Percentiles rank a stretch among this genome's conserved stretches.
Conservation (phyloP, 192 early-diverging fungal genomes). For the Hyaloraphidium curvatum region DNA sequence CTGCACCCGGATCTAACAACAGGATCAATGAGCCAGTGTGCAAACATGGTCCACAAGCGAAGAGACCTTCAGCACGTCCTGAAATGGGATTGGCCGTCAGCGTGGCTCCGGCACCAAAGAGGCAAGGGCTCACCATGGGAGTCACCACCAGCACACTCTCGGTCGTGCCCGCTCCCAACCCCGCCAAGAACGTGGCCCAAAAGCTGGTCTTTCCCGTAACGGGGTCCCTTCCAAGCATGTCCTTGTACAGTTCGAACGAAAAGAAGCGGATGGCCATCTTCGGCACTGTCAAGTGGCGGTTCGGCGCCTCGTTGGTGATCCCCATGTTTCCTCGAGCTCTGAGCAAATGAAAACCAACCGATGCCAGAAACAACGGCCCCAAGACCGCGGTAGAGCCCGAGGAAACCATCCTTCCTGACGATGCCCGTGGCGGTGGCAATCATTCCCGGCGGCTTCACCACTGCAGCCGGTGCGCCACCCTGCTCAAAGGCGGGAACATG, state of each 20-base stretch:
- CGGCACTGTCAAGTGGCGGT: no score
- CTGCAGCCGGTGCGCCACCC: background rate
- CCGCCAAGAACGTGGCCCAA: constrained; percentile 35
- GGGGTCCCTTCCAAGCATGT: constrained; percentile 22
- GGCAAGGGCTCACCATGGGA: no score
- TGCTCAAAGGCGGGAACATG: no score
- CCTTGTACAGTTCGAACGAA: constrained; percentile 87
- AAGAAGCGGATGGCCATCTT: constrained; percentile 99
- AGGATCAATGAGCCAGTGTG: background rate
- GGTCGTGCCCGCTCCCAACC: constrained; percentile 77
- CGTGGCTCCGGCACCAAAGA: no score
- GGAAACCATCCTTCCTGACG: constrained; percentile 62
- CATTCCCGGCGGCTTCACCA: constrained; percentile 27
- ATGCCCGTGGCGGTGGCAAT: constrained; percentile 71
- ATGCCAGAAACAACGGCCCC: constrained; percentile 91
- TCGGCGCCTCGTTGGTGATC: no score
- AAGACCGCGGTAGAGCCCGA: constrained; percentile 91
- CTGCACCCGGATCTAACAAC: constrained; percentile 73
- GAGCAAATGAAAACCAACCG: no score
- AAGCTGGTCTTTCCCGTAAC: constrained; percentile 5
- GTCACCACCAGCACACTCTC: constrained; percentile 90
- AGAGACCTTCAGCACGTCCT: constrained; percentile 65
- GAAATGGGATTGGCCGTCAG: no score
- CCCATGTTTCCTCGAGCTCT: no score
- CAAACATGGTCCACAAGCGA: background rate